Evolutionary conservation across 2,329 filamentous ascomycete species (phyloP).

Genomic region (Paecilomyces sp.): DNA sequence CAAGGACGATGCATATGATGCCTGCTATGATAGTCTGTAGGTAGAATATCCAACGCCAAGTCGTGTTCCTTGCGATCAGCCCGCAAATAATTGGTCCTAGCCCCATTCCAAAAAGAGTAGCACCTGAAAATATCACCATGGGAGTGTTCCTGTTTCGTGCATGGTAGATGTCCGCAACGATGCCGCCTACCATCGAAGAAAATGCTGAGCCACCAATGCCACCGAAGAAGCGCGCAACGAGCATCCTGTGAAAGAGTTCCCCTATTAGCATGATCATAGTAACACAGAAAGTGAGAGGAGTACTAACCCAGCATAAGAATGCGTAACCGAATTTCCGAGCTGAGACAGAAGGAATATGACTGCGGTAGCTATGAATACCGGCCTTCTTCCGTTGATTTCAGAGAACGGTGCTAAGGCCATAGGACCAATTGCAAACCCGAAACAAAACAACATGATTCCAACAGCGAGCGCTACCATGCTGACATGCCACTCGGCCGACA

Average conservation of each 20-base stretch:
- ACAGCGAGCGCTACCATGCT: neutral
- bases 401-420: constrained; percentile 66
- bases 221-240: neutral
- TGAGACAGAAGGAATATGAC: neutral
- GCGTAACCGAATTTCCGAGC: neutral
- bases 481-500: constrained; percentile 1
- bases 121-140: constrained; percentile 72
- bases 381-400: constrained; percentile 70
- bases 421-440: constrained; percentile 1
- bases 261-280: neutral
- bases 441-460: neutral
- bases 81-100: constrained; percentile 62
- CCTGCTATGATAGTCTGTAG: constrained; percentile 64
- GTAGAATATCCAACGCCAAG: constrained; percentile 79
- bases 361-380: constrained; percentile 1
- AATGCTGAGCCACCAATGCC: constrained; percentile 37
- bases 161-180: constrained; percentile 72
- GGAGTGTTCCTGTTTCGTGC: constrained; percentile 67
- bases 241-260: neutral
- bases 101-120: constrained; percentile 65
- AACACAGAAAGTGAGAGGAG: neutral
- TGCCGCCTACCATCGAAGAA: constrained; percentile 74
- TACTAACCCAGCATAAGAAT: neutral
- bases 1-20: constrained; percentile 52
- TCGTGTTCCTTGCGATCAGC: constrained; percentile 55